phyloP scores from a whole-genome alignment of 1,139 yeast genomes.

The Spencermartinsiella ligniputridi region DNA sequence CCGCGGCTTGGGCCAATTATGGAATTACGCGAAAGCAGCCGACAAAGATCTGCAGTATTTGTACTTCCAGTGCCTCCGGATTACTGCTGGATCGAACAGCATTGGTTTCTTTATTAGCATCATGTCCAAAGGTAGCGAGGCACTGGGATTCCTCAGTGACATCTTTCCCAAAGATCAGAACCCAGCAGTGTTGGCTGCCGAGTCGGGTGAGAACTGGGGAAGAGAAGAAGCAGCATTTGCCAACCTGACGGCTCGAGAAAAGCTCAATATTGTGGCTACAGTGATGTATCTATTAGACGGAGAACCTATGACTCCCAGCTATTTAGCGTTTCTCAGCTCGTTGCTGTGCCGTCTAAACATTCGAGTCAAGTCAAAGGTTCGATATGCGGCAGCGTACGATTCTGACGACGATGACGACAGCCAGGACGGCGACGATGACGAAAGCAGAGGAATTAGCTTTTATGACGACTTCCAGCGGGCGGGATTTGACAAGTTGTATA shows the following conservation, averaged over 20 bases:
- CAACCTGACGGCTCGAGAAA: background rate
- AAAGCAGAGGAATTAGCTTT: background rate
- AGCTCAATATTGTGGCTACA: background rate
- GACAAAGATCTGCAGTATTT: background rate
- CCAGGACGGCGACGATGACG: background rate
- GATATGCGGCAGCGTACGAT: constrained; percentile 5
- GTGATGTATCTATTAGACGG: background rate
- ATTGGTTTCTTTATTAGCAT: background rate
- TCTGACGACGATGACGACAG: constrained; percentile 6
- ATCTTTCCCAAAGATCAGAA: background rate
- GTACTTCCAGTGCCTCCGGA: background rate
- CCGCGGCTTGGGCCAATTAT: background rate
- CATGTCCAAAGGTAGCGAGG: background rate
- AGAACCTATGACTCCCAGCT: background rate
- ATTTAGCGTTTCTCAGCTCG: background rate
- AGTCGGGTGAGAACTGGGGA: background rate
- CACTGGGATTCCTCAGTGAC: background rate
- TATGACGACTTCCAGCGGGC: background rate
- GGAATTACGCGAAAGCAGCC: background rate
- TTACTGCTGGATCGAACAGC: background rate
- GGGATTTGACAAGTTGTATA: background rate
- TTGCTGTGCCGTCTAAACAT: background rate
- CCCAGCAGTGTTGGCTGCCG: background rate
- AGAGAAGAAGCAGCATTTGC: background rate
- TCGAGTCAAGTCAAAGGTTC: no score